Conservation (phyloP, 1,284 basidiomycete species). For the Heterobasidion annosum region DNA sequence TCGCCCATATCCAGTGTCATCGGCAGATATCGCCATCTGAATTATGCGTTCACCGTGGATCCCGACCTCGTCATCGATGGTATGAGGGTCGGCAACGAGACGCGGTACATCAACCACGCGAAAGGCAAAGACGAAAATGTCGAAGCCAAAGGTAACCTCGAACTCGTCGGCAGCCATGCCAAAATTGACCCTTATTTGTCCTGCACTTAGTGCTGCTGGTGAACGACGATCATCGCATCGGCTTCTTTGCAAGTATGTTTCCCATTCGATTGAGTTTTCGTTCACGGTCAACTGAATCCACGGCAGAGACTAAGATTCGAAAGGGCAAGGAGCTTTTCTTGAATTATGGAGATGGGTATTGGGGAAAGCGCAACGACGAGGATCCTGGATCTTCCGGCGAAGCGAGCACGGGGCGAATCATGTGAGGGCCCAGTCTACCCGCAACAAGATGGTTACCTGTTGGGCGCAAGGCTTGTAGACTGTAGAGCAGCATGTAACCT, state of each 20-base stretch:
- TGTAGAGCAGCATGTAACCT: too few species aligned
- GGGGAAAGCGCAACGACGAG: conserved; percentile 6
- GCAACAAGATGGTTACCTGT: background rate
- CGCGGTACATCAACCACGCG: conserved; percentile 51
- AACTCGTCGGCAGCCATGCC: background rate
- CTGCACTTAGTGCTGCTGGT: conserved; percentile 36
- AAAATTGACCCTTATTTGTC: background rate
- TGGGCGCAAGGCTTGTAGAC: background rate
- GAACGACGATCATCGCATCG: conserved; percentile 51
- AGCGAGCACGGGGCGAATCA: too few species aligned
- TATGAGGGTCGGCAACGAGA: conserved; percentile 40
- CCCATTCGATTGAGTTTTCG: background rate
- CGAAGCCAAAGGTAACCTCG: conserved; percentile 30
- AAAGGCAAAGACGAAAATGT: conserved; percentile 27
- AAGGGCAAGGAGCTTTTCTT: conserved; percentile 37
- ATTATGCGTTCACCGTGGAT: conserved; percentile 42
- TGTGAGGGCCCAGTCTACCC: background rate
- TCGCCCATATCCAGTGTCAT: conserved; percentile 19
- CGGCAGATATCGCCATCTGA: conserved; percentile 31
- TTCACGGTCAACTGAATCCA: background rate
- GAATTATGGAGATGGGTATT: conserved; percentile 38
- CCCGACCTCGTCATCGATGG: conserved; percentile 44
- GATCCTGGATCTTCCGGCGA: background rate
- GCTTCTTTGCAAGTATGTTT: conserved; percentile 41
- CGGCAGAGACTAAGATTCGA: background rate